Base-by-base conservation (phyloP, 2,329 filamentous ascomycete genomes). In the Scytalidium lignicola region DNA sequence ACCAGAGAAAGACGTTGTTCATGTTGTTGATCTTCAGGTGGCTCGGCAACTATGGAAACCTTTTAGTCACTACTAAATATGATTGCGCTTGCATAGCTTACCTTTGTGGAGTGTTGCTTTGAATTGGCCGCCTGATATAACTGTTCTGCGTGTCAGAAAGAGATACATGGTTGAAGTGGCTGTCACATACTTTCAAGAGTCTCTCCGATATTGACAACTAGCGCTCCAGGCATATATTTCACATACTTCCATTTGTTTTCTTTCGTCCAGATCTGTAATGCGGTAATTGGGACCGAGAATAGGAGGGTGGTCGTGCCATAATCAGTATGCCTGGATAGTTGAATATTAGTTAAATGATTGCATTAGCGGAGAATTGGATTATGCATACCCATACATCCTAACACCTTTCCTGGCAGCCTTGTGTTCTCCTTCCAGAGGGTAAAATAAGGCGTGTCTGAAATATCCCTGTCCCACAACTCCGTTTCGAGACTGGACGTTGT, bases 121-220 rank as follows among this genome's bases (percentile, higher is more conserved):
- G 60, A 74, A 74, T 48, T 73, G 68, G 0, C 72, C 72, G 2
- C 71, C 72, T 1, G 71, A 72, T 0, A 74, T 66, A 46, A 74
- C 71, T n/a, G n/a, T 58, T 72, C 26, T 7, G 7, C 13, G 7
- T 28, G 26, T 28, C 13, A 28, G 26, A 28, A 28, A 28, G 26
- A 13, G 13, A 7, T 13, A 28, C 7, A 13, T 28, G 26, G 26
- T 7, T 28, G n/a, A 28, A 13, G 26, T 7, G 26, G 13, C 13
- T 2, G 12, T 17, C 19, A 5, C 17, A 20, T 18, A 54, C 52
- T 50, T 46, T 55, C 63, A 21, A 73, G 58, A 1, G 67, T 69
- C 40, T 73, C 70, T 3, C 71, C 73, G 7, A 75, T 70, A 44
- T 77, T 78, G 43, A 74, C 68, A 4, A 76, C 71, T n/a, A 76